Base-by-base conservation (phyloP, 2,329 filamentous ascomycete species). In the Exophiala spinifera region DNA sequence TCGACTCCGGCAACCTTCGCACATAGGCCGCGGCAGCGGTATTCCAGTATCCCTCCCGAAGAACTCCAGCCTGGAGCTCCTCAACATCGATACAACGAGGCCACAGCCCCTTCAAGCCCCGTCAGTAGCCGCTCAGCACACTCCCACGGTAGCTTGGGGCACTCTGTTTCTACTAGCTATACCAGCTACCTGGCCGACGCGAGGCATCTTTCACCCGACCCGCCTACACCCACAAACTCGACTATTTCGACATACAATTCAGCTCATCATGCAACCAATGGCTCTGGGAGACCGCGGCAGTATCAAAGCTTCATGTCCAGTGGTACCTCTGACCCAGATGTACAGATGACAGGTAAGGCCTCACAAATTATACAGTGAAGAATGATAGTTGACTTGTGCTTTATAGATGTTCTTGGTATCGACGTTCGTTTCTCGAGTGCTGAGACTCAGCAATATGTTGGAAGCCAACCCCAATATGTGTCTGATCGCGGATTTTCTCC, bases 361-460 rank as follows among this genome's bases (percentile, higher is more conserved):
- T 31, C 7, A 10, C 10, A 31, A 31, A 31, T 2, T 31, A 31
- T 31, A 10, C 11, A 31, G 28, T 31, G 28, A 31, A 14, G 17
- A 13, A 31, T 17, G 39, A 48, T 55, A 33, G 47, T 33, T 15
- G 21, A 23, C 21, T 33, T 23, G 15, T 13, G 36, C 19, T 15
- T 34, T 51, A 51, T 50, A 45, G 57, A 39, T 39, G 36, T 61
- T 8, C 19, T 53, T 40, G 59, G 59, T 34, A 59, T 61, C 31
- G 59, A 54, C n/a, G 28, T 37, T 17, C 51, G 47, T 52, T 40
- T 31, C 23, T 46, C 46, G 21, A n/a, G 28, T 20, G 17, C 34
- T 25, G 48, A 59, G 10, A 25, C 51, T 14, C 28, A 34, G 17
- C 43, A 46, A 42, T 56, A 54, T 51, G 31, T 56, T 21, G 44